These are phyloP conservation scores for Escovopsis sp. DNA, from an alignment of 2,329 filamentous ascomycete genomes.

Conservation along the genomic window DNA sequence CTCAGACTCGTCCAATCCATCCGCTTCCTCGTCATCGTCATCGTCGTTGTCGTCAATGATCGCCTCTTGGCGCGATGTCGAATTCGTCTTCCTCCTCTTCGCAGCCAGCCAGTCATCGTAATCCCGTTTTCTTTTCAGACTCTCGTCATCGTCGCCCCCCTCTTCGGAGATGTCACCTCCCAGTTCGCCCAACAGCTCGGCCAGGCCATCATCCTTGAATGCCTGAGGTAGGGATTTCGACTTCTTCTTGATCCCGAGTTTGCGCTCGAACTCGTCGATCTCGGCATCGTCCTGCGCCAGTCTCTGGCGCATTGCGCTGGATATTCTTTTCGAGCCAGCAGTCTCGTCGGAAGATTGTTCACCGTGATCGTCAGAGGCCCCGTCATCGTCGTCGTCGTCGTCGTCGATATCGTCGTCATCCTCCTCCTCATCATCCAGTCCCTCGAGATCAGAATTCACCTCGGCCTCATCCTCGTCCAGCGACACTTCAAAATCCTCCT, in stretches of 20 bases:
- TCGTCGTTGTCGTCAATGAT: constrained; percentile 7
- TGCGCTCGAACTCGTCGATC: constrained; percentile 76
- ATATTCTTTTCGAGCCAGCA: constrained; percentile 2
- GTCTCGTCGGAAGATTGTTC: neutral
- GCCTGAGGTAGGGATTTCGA: constrained; percentile 59
- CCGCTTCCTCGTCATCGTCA: constrained; percentile 12
- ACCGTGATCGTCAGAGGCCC: neutral
- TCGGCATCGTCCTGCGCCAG: constrained; percentile 74
- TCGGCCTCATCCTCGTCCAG: constrained; percentile 1
- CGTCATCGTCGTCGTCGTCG: neutral
- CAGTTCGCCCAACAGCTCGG: constrained; percentile 58
- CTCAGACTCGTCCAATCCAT: constrained; percentile 11
- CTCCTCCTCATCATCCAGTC: constrained; percentile 11
- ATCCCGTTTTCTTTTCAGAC: constrained; percentile 45
- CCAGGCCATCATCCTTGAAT: constrained; percentile 71
- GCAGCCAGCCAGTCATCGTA: constrained; percentile 45
- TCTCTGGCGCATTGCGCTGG: constrained; percentile 27
- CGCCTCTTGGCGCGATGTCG: constrained; percentile 5
- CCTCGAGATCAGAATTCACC: constrained; percentile 2
- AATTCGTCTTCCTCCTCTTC: constrained; percentile 23
- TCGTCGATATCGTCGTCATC: constrained; percentile 10
- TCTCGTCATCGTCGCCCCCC: constrained; percentile 36
- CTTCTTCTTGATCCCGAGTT: constrained; percentile 66
- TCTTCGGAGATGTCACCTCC: constrained; percentile 30
- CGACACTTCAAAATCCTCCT: constrained; percentile 2